Evolutionary conservation across 148 eudicot genomes (phyloP).

Genomic region (Camellia lanceoleosa): DNA sequence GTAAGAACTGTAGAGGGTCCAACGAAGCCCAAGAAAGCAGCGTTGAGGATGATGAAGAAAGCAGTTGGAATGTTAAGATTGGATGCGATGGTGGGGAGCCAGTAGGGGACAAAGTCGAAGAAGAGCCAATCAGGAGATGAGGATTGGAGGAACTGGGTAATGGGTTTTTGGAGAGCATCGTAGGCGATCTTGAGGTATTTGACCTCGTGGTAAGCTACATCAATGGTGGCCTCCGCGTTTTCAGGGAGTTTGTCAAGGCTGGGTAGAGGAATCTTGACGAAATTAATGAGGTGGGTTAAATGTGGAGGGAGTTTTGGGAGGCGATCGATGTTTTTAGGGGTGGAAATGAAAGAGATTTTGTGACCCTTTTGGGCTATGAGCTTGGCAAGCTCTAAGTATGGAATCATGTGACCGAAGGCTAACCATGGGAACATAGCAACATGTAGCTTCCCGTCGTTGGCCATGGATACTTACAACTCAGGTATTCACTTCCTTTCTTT

Average conservation of each 20-base stretch:
- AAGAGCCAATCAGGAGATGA: conserved; percentile 20
- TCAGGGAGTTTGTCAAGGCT: neutral
- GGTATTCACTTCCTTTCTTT: neutral
- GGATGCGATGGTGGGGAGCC: neutral
- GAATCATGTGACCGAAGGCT: conserved; percentile 30
- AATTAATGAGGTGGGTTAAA: neutral
- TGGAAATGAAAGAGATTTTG: conserved; percentile 11
- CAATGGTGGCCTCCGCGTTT: conserved; percentile 7
- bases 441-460: neutral
- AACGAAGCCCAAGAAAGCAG: neutral
- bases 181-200: conserved; percentile 15
- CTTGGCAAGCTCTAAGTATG: conserved; percentile 21
- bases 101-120: conserved; percentile 5
- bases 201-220: conserved; percentile 6
- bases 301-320: conserved; percentile 21
- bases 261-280: conserved; percentile 12
- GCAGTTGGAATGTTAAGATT: neutral
- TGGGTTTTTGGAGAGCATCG: conserved; percentile 11
- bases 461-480: neutral
- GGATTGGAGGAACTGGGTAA: neutral
- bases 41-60: neutral
- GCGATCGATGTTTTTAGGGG: conserved; percentile 28
- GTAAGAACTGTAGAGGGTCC: neutral
- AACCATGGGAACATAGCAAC: conserved; percentile 24
- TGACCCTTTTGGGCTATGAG: conserved; percentile 22